These are phyloP conservation scores for Lagenaria siceraria DNA, from an alignment of 306 rosid species.

Conservation along the genomic window DNA sequence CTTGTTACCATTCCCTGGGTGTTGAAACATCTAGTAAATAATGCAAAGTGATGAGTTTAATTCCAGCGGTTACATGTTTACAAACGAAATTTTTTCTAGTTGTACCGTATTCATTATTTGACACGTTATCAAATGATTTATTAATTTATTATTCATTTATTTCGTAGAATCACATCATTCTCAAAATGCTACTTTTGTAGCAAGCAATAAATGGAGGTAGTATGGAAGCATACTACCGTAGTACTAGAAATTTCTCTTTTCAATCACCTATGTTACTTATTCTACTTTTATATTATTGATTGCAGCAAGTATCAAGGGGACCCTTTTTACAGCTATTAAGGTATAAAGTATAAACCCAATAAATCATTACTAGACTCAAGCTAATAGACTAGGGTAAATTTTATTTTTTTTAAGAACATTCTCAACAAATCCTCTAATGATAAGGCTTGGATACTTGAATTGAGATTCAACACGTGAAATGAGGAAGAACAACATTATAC, in stretches of 20 bases:
- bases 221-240: too few relatives aligned
- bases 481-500: not conserved
- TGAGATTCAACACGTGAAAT: not conserved
- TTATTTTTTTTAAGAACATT: not conserved
- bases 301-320: constrained; percentile 61
- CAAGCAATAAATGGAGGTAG: too few relatives aligned
- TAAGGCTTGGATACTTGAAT: not conserved
- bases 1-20: not conserved
- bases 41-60: not conserved
- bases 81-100: not conserved
- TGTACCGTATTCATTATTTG: too few relatives aligned
- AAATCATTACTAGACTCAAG: not conserved
- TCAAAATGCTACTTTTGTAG: too few relatives aligned
- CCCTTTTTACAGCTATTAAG: constrained; percentile 53
- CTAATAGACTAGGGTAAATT: not conserved
- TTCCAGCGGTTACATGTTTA: not conserved
- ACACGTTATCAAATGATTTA: too few relatives aligned
- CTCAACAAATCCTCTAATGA: not conserved
- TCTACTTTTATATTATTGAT: constrained; percentile 13
- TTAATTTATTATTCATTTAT: too few relatives aligned
- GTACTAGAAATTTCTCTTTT: too few relatives aligned
- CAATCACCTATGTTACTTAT: constrained; percentile 5
- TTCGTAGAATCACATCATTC: too few relatives aligned
- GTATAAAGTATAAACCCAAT: constrained; percentile 27
- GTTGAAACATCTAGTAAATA: not conserved